phyloP scores from a whole-genome alignment of 129 eudicot genomes.

The Chrysanthemum seticuspe region DNA sequence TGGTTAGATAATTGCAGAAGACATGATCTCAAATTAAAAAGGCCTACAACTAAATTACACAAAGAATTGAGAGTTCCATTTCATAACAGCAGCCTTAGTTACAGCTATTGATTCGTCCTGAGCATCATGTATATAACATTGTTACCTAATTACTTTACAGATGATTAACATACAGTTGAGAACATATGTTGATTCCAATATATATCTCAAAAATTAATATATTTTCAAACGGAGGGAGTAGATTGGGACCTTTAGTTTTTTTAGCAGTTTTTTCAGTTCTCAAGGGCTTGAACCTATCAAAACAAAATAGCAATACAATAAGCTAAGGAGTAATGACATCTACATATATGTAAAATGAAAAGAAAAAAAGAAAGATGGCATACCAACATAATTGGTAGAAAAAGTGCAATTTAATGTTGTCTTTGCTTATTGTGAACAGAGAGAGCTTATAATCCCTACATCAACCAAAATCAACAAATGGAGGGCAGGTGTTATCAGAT shows the following conservation, averaged over 20 bases:
- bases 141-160: not conserved
- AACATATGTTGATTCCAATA: not conserved
- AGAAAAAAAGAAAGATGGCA: not conserved
- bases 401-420: too few species aligned
- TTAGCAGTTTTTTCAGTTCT: constrained; percentile 69
- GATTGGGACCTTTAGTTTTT: constrained; percentile 67
- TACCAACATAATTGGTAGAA: constrained; percentile 36
- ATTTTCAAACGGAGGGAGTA: too few species aligned
- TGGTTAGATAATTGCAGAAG: too few species aligned
- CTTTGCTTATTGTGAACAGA: too few species aligned
- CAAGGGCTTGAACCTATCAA: constrained; percentile 79
- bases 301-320: not conserved
- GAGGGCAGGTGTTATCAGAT: too few species aligned
- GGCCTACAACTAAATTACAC: not conserved
- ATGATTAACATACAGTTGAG: not conserved
- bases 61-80: constrained; percentile 46
- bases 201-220: too few species aligned
- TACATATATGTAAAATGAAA: not conserved
- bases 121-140: constrained; percentile 60
- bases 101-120: constrained; percentile 38
- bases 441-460: too few species aligned
- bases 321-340: constrained; percentile 10
- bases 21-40: not conserved
- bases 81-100: constrained; percentile 91
- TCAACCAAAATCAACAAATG: too few species aligned